Conservation (phyloP, 2,329 filamentous ascomycete genomes). For the Ceratocystis alfenasii region DNA sequence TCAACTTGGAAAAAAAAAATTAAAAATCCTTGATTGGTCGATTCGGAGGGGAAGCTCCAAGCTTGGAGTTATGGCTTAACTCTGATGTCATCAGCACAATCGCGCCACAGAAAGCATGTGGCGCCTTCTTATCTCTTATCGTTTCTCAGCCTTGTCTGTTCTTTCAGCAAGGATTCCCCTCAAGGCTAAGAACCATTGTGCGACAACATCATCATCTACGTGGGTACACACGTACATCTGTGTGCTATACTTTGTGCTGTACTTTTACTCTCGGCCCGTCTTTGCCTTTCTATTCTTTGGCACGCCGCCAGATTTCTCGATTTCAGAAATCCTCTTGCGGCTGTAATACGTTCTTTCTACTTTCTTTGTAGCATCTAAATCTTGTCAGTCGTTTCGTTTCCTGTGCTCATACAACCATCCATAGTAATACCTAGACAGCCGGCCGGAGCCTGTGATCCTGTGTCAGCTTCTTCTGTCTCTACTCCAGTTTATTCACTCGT, state of each 20-base stretch:
- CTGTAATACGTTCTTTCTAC: neutral
- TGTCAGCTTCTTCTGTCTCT: neutral
- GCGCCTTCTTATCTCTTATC: neutral
- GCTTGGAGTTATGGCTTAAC: neutral
- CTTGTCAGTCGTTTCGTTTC: constrained; percentile 4
- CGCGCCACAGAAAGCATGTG: neutral
- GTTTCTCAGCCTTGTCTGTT: neutral
- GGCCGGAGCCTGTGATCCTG: neutral
- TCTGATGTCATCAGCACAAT: neutral
- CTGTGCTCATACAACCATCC: neutral
- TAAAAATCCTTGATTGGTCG: neutral
- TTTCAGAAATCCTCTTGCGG: neutral
- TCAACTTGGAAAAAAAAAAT: neutral
- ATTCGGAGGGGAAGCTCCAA: neutral
- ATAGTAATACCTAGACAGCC: neutral
- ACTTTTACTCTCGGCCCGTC: too few species aligned
- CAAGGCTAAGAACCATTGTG: neutral
- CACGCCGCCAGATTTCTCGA: neutral
- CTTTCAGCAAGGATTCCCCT: too few species aligned
- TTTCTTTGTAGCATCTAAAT: neutral
- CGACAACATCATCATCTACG: neutral
- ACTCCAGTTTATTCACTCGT: neutral
- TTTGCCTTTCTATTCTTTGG: too few species aligned
- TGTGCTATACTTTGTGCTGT: too few species aligned
- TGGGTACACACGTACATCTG: too few species aligned